Evolutionary conservation across 1,284 basidiomycete genomes (phyloP).

Genomic region (Marasmius sp.): DNA sequence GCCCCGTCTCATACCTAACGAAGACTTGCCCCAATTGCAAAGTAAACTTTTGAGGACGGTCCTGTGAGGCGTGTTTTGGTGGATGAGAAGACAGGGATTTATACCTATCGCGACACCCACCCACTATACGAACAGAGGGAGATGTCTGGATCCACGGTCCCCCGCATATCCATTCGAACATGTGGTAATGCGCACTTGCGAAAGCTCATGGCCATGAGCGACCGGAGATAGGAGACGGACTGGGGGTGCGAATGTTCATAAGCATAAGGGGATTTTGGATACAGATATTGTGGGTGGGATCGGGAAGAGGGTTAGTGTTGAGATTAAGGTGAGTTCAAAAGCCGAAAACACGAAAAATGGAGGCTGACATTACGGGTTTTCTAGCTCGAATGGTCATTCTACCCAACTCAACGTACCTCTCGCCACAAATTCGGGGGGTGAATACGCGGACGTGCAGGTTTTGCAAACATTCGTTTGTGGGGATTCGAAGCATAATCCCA

Average conservation of each 20-base stretch:
- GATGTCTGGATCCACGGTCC: not conserved
- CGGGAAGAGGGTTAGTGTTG: constrained; percentile 70
- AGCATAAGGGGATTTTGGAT: constrained; percentile 62
- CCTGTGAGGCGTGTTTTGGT: not conserved
- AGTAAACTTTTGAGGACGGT: constrained; percentile 48
- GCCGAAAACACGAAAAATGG: too few species aligned
- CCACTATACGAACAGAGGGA: not conserved
- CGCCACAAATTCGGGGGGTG: constrained; percentile 50
- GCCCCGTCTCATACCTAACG: constrained; percentile 54
- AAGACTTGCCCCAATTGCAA: constrained; percentile 58
- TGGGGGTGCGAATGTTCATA: constrained; percentile 57
- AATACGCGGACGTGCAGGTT: constrained; percentile 82
- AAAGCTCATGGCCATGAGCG: constrained; percentile 46
- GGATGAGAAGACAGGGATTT: not conserved
- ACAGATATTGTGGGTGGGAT: constrained; percentile 69
- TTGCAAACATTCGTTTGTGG: constrained; percentile 79
- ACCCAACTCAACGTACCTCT: constrained; percentile 60
- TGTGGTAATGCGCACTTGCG: constrained; percentile 36
- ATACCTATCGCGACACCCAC: not conserved
- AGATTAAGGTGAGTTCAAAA: constrained; percentile 90
- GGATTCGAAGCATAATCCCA: too few species aligned
- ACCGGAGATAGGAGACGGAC: constrained; percentile 51
- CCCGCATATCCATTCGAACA: not conserved
- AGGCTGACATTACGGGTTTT: too few species aligned
- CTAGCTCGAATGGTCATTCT: constrained; percentile 96